Conservation (phyloP, 73 alveolate genomes). For the Blepharisma stoltei region DNA sequence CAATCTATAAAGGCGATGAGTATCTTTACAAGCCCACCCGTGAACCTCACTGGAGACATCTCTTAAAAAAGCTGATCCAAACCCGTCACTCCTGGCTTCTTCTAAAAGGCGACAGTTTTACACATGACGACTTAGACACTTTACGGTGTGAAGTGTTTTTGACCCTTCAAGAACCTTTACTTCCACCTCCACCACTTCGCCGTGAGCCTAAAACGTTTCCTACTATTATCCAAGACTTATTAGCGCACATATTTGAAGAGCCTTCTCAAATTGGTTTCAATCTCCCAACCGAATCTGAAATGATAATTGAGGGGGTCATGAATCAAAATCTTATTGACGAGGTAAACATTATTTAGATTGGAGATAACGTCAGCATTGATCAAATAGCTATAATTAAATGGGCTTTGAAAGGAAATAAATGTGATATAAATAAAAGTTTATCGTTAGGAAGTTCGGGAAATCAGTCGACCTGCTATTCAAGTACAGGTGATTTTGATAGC, state of each 20-base stretch:
- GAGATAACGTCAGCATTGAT: not conserved
- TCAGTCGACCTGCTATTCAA: not conserved
- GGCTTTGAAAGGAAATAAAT: not conserved
- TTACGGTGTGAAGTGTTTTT: not conserved
- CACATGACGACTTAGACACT: not conserved
- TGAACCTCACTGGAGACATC: not conserved
- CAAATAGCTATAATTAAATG: not conserved
- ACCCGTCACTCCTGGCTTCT: not conserved
- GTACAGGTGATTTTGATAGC: not conserved
- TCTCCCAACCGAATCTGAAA: conserved; percentile 10
- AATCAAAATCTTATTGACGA: not conserved
- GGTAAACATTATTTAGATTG: not conserved
- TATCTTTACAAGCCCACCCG: not conserved
- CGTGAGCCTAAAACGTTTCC: conserved; percentile 15
- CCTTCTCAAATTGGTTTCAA: not conserved
- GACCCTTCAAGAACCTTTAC: not conserved
- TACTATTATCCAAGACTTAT: conserved; percentile 3
- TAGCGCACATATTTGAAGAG: not conserved
- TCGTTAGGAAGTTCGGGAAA: not conserved
- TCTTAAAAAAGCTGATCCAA: not conserved
- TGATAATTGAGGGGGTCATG: not conserved
- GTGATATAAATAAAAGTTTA: not conserved
- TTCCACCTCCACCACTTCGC: conserved; percentile 22
- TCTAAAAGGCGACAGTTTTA: not conserved
- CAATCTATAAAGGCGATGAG: not conserved